Evolutionary conservation across 2,329 filamentous ascomycete species (phyloP), one percentile per base, ranked within the genome.

Genomic region (Ceratocystis variospora): DNA sequence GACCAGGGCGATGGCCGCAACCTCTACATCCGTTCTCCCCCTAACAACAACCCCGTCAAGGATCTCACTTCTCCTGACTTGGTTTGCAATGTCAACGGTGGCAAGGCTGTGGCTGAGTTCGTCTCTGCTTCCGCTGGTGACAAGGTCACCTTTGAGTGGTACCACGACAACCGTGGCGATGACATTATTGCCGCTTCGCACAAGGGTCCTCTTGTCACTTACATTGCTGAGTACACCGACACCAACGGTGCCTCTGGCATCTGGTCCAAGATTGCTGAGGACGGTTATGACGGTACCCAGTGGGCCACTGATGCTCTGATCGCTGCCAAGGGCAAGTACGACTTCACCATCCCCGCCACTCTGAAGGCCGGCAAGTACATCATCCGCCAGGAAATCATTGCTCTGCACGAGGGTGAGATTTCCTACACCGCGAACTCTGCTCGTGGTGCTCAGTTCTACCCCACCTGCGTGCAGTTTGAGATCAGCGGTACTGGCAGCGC

Each of bases 381-480:
- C 66, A 71, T 83, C 69, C 79, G 81, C 65, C 79, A 82, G 72
- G 80, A 83, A 73, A 81, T 81, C 71, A 81, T 83, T 67, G 81
- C 76, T 63, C 79, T 78, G 61, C 81, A 83, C 74, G 77, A 77
- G 70, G 76, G 78, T 45, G 73, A 74, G 1, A 72, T 75, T 31
- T 69, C 69, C 45, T 75, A 79, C 68, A 69, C 72, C 3, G 75
- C 73, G 0, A 72, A 73, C 64, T 37, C 69, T 10, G 76, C 76
- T 66, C 76, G 77, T 68, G 77, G 77, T 44, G 76, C 78, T 0
- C 80, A 79, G 75, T 76, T 76, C 71, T 82, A 79, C 72, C 79
- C 76, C 44, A 76, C 80, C 73, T 83, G 80, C 70, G 70, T 81
- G 64, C 81, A 80, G 71, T 72, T 82, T 37, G 72, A 78, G 68